Base-by-base conservation (phyloP, 108 stramenopile genomes). In the Nannochloropsis salina region DNA sequence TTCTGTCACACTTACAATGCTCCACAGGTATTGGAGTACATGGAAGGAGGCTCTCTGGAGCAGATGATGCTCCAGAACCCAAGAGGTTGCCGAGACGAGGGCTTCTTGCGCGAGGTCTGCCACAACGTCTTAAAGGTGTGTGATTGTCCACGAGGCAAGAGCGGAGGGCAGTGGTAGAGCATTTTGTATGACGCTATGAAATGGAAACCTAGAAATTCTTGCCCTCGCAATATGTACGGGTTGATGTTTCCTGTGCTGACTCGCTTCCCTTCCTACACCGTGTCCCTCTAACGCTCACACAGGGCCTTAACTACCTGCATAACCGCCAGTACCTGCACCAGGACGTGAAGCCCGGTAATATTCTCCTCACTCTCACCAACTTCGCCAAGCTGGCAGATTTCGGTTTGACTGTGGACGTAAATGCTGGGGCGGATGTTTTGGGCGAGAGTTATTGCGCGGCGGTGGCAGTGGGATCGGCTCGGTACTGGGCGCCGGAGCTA, bases 221-320 rank as follows among this genome's bases (percentile, higher is more conserved):
- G 61, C 3, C 61, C 6, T 74, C 5, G 15, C 6, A n/a, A 74
- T 2, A 74, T 6, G 61, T n/a, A 74, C 61, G 15, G 20, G 61
- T n/a, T 74, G 20, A 74, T n/a, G 20, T 74, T n/a, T 74, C n/a
- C 61, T 15, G 10, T 15, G 15, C 47, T 51, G 47, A 12, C 47
- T 51, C 31, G 31, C 47, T n/a, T 74, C 61, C 61, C 61, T 74
- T 74, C 61, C 61, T 74, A 15, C 61, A n/a, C n/a, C 61, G 3
- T n/a, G 20, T 74, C 61, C 61, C 4, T 6, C 61, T 31, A 31
- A 31, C 31, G 31, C 31, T 74, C 6, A n/a, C 61, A 74, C 61
- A 74, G 61, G 61, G 61, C 61, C 61, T 74, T 2, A 74, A 74
- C 61, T 74, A 74, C n/a, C 61, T 74, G 61, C 61, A 74, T n/a